Conservation (phyloP, 2,329 filamentous ascomycete species). For the Dothidotthia symphoricarpi region DNA sequence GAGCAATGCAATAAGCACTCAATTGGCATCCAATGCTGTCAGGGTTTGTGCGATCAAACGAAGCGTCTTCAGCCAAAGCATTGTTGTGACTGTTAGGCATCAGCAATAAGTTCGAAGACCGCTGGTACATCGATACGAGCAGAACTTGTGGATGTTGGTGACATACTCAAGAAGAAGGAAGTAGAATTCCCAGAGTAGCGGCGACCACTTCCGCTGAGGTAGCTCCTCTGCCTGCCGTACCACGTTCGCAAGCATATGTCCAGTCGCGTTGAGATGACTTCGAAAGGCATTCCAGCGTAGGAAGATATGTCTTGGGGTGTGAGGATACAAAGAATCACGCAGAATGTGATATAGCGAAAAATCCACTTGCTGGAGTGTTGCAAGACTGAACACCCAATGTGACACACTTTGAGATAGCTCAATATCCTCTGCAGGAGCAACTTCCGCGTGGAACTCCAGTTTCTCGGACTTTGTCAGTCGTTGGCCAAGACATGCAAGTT, state of each 20-base stretch:
- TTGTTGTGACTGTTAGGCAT: conserved; percentile 1
- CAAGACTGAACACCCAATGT: neutral
- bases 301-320: conserved; percentile 5
- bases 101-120: neutral
- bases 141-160: neutral
- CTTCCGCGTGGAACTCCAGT: neutral
- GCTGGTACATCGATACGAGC: too few species aligned
- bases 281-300: conserved; percentile 4
- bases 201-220: conserved; percentile 1
- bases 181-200: conserved; percentile 2
- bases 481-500: neutral
- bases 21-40: conserved; percentile 2
- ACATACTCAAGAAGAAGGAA: conserved; percentile 8
- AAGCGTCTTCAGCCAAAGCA: neutral
- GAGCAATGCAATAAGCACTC: conserved; percentile 5
- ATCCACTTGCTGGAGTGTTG: conserved; percentile 1
- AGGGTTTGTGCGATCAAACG: neutral
- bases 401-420: neutral
- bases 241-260: conserved; percentile 1
- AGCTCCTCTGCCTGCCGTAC: conserved; percentile 2
- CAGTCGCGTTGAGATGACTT: neutral
- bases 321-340: conserved; percentile 4
- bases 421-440: neutral
- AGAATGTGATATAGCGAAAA: conserved; percentile 4
- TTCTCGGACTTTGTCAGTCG: neutral